Conservation (phyloP, 164 flowering plant genomes). For the Saururus chinensis region DNA sequence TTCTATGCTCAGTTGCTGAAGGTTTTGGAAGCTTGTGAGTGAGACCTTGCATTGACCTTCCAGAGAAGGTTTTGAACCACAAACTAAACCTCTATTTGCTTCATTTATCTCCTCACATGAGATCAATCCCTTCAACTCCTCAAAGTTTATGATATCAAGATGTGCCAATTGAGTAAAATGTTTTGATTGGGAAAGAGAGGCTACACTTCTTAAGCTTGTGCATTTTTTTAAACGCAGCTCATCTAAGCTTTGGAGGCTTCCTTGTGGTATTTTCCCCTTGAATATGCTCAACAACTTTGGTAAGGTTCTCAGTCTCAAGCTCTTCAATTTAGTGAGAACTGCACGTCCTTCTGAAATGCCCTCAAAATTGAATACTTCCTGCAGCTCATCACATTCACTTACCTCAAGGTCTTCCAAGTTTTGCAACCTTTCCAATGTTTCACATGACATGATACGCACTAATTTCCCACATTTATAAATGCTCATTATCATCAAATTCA, state of each 20-base stretch:
- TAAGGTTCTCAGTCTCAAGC: neutral
- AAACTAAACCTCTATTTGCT: neutral
- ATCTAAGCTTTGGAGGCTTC: slow-evolving; percentile 2
- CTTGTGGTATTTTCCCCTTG: neutral
- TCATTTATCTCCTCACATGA: neutral
- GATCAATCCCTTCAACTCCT: neutral
- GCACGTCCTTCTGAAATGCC: neutral
- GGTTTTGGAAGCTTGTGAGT: neutral
- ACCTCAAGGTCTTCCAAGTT: neutral
- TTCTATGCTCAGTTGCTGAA: neutral
- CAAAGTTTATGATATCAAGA: neutral
- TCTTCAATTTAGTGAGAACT: neutral
- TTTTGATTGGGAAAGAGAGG: neutral
- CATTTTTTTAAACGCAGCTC: neutral
- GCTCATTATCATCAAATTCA: neutral
- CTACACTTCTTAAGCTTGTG: neutral
- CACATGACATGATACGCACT: neutral
- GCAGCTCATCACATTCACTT: neutral
- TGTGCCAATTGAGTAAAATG: neutral
- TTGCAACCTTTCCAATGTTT: neutral
- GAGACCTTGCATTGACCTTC: neutral
- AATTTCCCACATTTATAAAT: neutral
- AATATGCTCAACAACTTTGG: neutral
- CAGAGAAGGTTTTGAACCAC: neutral
- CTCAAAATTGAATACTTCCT: slow-evolving; percentile 2